A percentile compares a stretch with the other conserved stretches of the same genome.
phyloP scores from a whole-genome alignment of 2,329 filamentous ascomycete genomes.

The Beauveria bassiana region DNA sequence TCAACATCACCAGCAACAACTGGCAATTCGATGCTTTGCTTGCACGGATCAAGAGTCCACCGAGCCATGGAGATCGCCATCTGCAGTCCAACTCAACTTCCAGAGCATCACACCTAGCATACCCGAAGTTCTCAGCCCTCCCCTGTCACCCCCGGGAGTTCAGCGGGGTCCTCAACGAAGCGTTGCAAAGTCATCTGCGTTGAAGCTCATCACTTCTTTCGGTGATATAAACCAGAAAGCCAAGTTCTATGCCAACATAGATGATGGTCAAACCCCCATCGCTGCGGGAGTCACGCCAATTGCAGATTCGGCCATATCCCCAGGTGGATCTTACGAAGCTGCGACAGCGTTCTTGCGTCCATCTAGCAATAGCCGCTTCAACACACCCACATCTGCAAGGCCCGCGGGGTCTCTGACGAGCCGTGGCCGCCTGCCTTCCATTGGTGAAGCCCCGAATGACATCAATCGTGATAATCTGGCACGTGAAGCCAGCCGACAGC shows the following conservation, averaged over 20 bases:
- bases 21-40: conserved; percentile 89
- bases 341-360: conserved; percentile 62
- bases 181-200: conserved; percentile 70
- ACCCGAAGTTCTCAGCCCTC: conserved; percentile 57
- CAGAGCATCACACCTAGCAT: conserved; percentile 47
- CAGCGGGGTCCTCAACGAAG: conserved; percentile 51
- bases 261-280: conserved; percentile 63
- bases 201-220: conserved; percentile 91
- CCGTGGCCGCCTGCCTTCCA: conserved; percentile 65
- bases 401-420: conserved; percentile 43
- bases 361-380: conserved; percentile 59
- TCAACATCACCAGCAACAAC: conserved; percentile 75
- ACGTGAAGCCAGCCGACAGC: conserved; percentile 14
- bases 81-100: conserved; percentile 56
- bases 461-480: conserved; percentile 22
- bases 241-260: conserved; percentile 52
- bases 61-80: conserved; percentile 82
- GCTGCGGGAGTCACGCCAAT: conserved; percentile 84
- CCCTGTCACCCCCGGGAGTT: conserved; percentile 64
- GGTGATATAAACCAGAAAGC: conserved; percentile 54
- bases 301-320: conserved; percentile 60
- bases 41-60: conserved; percentile 80
- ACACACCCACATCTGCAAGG: conserved; percentile 59
- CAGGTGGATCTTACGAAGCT: conserved; percentile 53
- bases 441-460: conserved; percentile 50